Evolutionary conservation across 2,329 filamentous ascomycete genomes (phyloP).

Genomic region (Aspergillus neotritici): DNA sequence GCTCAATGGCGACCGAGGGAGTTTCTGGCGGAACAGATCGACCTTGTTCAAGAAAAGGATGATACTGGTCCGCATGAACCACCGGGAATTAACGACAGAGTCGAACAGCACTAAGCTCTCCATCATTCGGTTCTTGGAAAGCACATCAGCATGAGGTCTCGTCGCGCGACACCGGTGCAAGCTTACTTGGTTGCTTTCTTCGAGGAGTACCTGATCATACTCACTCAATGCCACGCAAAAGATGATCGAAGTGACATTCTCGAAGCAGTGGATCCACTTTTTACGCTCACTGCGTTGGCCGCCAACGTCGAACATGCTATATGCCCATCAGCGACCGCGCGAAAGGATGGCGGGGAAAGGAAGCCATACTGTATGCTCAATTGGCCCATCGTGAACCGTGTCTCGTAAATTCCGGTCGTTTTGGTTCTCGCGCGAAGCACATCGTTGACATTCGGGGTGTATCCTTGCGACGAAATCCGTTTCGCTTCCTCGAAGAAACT

Average conservation of each 20-base stretch:
- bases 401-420: constrained; percentile 98
- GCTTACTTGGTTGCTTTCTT: constrained; percentile 91
- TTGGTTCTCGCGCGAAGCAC: constrained; percentile 94
- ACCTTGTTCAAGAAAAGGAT: constrained; percentile 99
- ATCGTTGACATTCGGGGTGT: constrained; percentile 89
- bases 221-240: constrained; percentile 98
- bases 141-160: constrained; percentile 7
- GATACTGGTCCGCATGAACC: constrained; percentile 99
- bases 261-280: constrained; percentile 99
- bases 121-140: constrained; percentile 93
- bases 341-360: constrained; percentile 1
- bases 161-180: constrained; percentile 8
- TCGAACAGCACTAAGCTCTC: constrained; percentile 94
- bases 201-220: constrained; percentile 93
- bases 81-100: constrained; percentile 95
- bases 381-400: constrained; percentile 96
- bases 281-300: constrained; percentile 96
- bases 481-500: constrained; percentile 95
- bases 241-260: constrained; percentile 98
- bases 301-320: constrained; percentile 97
- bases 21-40: constrained; percentile 93
- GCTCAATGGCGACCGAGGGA: constrained; percentile 77
- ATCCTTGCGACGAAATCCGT: constrained; percentile 76
- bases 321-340: constrained; percentile 17
- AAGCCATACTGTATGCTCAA: constrained; percentile 88